phyloP scores from a whole-genome alignment of 2,329 filamentous ascomycete species.

The Aspergillus carbonarius region DNA sequence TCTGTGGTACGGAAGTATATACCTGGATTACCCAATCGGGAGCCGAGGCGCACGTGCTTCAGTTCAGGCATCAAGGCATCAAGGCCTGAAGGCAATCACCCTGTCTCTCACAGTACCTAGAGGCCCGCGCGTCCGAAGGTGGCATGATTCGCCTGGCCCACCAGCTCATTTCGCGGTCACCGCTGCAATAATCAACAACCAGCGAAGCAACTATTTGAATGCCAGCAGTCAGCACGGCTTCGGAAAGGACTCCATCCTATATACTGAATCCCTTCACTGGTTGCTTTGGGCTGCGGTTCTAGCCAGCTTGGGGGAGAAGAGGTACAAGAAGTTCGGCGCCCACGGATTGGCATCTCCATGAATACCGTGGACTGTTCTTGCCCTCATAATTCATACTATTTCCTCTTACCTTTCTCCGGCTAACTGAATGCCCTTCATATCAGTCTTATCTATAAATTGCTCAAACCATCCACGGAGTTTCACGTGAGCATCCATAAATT shows the following conservation, averaged over 20 bases:
- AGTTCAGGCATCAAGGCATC: neutral
- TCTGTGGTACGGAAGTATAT: neutral
- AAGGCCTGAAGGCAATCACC: conserved; percentile 8
- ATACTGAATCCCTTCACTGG: neutral
- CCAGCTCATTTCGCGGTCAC: neutral
- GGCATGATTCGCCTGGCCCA: conserved; percentile 11
- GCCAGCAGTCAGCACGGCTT: neutral
- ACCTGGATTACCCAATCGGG: conserved; percentile 2
- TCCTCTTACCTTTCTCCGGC: no score
- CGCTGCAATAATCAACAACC: neutral
- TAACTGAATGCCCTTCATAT: neutral
- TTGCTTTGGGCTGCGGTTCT: neutral
- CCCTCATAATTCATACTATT: neutral
- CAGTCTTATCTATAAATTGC: neutral
- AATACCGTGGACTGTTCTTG: neutral
- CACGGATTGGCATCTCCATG: neutral
- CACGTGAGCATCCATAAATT: conserved; percentile 10
- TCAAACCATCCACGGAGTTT: neutral
- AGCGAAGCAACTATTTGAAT: neutral
- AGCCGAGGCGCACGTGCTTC: neutral
- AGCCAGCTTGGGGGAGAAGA: neutral
- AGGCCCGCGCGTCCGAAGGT: neutral
- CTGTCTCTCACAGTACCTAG: neutral
- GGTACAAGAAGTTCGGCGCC: neutral
- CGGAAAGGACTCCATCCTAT: neutral